A percentile compares a stretch with the other conserved stretches of the same genome.
Conservation (phyloP, 164 flowering plant genomes). For the Liquidambar formosana region DNA sequence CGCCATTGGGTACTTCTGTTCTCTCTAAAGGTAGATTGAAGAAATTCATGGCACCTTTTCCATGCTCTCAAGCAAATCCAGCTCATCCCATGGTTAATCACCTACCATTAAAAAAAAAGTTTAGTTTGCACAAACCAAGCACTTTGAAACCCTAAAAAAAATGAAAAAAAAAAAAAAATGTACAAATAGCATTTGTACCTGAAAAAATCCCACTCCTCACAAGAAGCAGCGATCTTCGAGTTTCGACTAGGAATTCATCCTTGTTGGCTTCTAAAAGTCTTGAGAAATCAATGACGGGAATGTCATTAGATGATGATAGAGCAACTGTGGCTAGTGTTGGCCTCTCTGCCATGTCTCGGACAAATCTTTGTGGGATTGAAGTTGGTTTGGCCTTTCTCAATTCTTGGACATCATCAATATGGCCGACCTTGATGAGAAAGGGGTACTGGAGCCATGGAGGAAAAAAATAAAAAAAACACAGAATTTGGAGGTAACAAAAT, state of each 20-base stretch:
- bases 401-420: conserved; percentile 82
- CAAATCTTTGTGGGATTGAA: conserved; percentile 61
- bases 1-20: conserved; percentile 75
- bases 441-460: conserved; percentile 64
- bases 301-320: conserved; percentile 24
- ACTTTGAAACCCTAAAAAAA: not conserved
- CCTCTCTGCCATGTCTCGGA: conserved; percentile 62
- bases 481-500: not conserved
- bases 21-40: conserved; percentile 78
- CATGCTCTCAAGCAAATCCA: conserved; percentile 46
- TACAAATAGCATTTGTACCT: conserved; percentile 38
- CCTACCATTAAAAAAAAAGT: conserved; percentile 35
- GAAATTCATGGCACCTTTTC: conserved; percentile 71
- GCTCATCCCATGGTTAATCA: conserved; percentile 73
- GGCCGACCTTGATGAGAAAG: conserved; percentile 57
- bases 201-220: conserved; percentile 92
- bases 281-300: conserved; percentile 68
- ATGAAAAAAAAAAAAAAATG: not conserved
- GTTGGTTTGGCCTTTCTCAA: conserved; percentile 45
- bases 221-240: conserved; percentile 49
- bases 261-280: conserved; percentile 40
- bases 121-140: not conserved
- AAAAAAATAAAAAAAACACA: no score
- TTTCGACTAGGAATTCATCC: conserved; percentile 38
- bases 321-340: conserved; percentile 25